phyloP scores from a whole-genome alignment of 306 rosid species.

The Begonia loranthoides region DNA sequence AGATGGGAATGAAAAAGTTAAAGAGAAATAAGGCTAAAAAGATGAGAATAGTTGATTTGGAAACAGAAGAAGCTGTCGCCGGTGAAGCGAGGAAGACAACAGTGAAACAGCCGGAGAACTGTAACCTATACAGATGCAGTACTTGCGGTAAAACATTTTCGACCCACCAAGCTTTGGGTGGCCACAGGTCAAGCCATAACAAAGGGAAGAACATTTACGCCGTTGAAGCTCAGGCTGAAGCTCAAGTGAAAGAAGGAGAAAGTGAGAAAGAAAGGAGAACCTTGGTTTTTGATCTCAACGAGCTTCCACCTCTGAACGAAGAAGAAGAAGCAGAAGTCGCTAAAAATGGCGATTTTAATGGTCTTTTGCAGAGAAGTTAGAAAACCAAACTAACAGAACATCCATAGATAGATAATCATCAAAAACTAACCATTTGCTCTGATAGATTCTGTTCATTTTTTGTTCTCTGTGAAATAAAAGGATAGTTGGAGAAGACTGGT shows the following conservation, averaged over 20 bases:
- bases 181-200: conserved; percentile 27
- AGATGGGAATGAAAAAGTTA: neutral
- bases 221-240: neutral
- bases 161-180: conserved; percentile 35
- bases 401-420: no score
- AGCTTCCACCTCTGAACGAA: conserved; percentile 23
- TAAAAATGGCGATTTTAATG: no score
- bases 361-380: no score
- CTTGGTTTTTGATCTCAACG: conserved; percentile 34
- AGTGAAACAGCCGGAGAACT: neutral
- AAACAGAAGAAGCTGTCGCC: neutral
- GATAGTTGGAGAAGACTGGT: no score
- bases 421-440: no score
- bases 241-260: neutral
- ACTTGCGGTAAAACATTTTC: conserved; percentile 19
- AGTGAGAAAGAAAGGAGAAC: neutral
- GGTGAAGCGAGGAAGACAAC: neutral
- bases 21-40: neutral
- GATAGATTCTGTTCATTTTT: no score
- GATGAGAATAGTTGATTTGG: neutral
- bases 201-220: conserved; percentile 8
- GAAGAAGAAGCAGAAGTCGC: conserved; percentile 5
- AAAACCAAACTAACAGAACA: no score
- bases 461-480: no score
- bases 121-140: conserved; percentile 15